These are phyloP conservation scores for Haberlea rhodopensis DNA, from an alignment of 257 asterid genomes.

Conservation along the genomic window DNA sequence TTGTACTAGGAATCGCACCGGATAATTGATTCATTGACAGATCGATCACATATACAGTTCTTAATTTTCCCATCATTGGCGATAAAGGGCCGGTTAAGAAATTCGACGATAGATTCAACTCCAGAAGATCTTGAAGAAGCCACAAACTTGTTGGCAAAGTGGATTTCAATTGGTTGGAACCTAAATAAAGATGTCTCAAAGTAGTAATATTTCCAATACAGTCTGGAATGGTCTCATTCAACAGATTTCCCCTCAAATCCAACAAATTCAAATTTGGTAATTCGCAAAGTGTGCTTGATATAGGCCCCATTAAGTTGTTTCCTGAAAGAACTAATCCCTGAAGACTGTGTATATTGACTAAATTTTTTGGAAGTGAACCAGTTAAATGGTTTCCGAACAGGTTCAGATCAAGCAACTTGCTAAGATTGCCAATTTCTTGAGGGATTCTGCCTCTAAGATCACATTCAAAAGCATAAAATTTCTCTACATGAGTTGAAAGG, in stretches of 20 bases:
- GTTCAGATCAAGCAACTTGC: not conserved
- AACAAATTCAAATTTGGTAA: not conserved
- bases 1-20: not conserved
- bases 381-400: constrained; percentile 6
- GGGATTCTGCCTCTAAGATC: constrained; percentile 21
- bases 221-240: constrained; percentile 10
- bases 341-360: not conserved
- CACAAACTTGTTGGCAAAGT: constrained; percentile 19
- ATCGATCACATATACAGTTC: not conserved
- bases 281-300: constrained; percentile 9
- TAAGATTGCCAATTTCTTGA: constrained; percentile 19
- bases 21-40: constrained; percentile 20
- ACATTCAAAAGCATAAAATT: not conserved
- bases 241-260: not conserved
- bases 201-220: constrained; percentile 19
- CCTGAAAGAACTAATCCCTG: not conserved
- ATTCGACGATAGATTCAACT: constrained; percentile 4
- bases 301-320: constrained; percentile 5
- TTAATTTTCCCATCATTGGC: not conserved
- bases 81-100: constrained; percentile 8
- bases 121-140: not conserved
- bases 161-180: constrained; percentile 4
- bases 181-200: not conserved
- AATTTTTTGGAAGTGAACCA: constrained; percentile 11
- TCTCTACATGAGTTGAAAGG: not conserved